phyloP scores from a whole-genome alignment of 1,284 basidiomycete genomes.

The Omphalotus olearius region DNA sequence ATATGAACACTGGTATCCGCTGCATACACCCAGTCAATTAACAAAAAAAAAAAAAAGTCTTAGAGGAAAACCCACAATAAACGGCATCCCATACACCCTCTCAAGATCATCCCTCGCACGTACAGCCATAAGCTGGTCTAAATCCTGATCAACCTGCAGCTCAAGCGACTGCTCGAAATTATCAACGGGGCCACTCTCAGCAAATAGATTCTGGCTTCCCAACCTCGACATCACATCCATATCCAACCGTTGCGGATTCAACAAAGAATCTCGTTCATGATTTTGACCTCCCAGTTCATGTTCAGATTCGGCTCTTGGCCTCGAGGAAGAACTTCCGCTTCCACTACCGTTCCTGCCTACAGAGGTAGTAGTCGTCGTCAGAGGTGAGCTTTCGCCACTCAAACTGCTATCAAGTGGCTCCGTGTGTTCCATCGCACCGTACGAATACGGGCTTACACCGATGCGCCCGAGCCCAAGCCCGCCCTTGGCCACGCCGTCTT shows the following conservation, averaged over 20 bases:
- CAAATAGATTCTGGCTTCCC: background rate
- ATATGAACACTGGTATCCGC: constrained; percentile 73
- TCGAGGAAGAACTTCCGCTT: background rate
- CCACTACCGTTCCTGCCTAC: background rate
- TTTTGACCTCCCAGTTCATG: too few relatives aligned
- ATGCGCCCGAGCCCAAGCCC: too few relatives aligned
- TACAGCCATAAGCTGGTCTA: constrained; percentile 4
- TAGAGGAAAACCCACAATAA: constrained; percentile 49
- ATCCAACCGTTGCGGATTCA: constrained; percentile 6
- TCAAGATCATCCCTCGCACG: constrained; percentile 67
- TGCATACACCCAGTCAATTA: constrained; percentile 23
- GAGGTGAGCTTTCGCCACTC: background rate
- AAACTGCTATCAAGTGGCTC: background rate
- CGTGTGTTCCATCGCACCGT: background rate
- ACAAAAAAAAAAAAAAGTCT: background rate
- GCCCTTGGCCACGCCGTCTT: background rate
- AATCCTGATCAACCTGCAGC: constrained; percentile 6
- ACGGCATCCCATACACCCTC: constrained; percentile 67
- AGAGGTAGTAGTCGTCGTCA: background rate
- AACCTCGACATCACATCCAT: too few relatives aligned
- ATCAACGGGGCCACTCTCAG: background rate
- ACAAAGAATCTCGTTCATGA: constrained; percentile 17
- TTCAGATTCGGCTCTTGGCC: constrained; percentile 16
- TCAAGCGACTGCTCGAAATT: constrained; percentile 8
- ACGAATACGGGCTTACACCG: background rate